Percentiles rank a stretch among this genome's conserved stretches.
Conservation (phyloP, 1,139 yeast species). For the Maudiozyma humilis region DNA sequence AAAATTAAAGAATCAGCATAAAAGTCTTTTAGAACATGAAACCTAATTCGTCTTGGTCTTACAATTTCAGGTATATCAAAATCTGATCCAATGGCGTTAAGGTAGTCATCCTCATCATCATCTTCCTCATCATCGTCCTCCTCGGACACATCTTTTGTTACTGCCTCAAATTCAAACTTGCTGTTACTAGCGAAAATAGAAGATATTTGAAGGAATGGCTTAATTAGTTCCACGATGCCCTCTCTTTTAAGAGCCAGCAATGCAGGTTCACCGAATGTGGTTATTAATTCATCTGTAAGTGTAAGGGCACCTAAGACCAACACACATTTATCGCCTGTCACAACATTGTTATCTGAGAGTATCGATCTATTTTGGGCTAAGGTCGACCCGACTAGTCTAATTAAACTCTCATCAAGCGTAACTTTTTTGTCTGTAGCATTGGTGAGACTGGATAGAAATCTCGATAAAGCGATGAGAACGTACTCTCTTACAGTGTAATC, state of each 20-base stretch:
- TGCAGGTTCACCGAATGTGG: conserved; percentile 31
- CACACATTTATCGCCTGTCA: conserved; percentile 31
- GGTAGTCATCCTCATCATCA: conserved; percentile 13
- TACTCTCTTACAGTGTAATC: conserved; percentile 58
- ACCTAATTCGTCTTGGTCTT: conserved; percentile 20
- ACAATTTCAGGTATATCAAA: conserved; percentile 22
- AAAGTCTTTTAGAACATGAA: conserved; percentile 17
- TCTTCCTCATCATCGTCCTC: background rate
- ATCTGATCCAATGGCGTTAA: conserved; percentile 18
- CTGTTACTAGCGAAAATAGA: background rate
- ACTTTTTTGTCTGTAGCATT: conserved; percentile 13
- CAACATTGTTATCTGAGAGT: conserved; percentile 20
- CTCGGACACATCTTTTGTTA: background rate
- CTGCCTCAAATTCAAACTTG: background rate
- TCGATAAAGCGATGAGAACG: conserved; percentile 48
- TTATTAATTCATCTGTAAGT: conserved; percentile 40
- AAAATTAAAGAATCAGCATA: conserved; percentile 9
- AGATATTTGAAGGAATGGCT: conserved; percentile 1
- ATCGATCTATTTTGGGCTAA: conserved; percentile 48
- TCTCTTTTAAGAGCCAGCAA: conserved; percentile 55
- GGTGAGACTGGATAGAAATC: conserved; percentile 35
- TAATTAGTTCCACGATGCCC: conserved; percentile 49
- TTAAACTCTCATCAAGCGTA: conserved; percentile 29
- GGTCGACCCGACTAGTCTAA: conserved; percentile 58
- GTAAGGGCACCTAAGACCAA: conserved; percentile 50